phyloP scores from a whole-genome alignment of 495 filamentous ascomycete species.

The Tuber microsphaerosporum region DNA sequence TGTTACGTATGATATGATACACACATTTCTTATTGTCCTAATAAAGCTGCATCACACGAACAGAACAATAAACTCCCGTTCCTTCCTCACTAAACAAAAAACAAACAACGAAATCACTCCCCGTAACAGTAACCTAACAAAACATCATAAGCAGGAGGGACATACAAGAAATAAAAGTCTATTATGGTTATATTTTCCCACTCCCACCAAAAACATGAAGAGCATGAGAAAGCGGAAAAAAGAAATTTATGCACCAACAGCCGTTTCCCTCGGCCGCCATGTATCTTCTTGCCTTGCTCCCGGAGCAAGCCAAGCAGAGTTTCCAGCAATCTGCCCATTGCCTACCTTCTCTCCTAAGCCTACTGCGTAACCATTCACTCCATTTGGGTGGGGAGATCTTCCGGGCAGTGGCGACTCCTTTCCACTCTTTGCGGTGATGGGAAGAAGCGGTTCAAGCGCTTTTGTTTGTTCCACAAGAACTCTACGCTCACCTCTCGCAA shows the following conservation, averaged over 20 bases:
- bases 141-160: neutral
- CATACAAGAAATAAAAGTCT: neutral
- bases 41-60: neutral
- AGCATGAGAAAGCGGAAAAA: neutral
- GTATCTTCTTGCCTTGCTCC: slow-evolving; percentile 76
- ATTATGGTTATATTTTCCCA: neutral
- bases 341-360: slow-evolving; percentile 50
- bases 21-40: neutral
- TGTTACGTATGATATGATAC: neutral
- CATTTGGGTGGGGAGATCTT: slow-evolving; percentile 46
- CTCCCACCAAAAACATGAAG: neutral
- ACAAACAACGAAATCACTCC: slow-evolving; percentile 5
- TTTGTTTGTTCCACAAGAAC: slow-evolving; percentile 55
- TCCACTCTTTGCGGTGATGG: slow-evolving; percentile 49
- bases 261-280: slow-evolving; percentile 57
- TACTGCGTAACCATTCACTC: slow-evolving; percentile 57
- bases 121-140: neutral
- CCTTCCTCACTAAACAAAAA: neutral
- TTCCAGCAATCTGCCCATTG: slow-evolving; percentile 47
- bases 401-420: slow-evolving; percentile 8
- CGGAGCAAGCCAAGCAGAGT: slow-evolving; percentile 56
- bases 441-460: slow-evolving; percentile 60
- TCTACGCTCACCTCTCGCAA: slow-evolving; percentile 69
- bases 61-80: neutral
- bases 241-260: slow-evolving; percentile 15